Evolutionary conservation across 2,329 filamentous ascomycete genomes (phyloP).

Genomic region (Drechslerella stenobrocha): DNA sequence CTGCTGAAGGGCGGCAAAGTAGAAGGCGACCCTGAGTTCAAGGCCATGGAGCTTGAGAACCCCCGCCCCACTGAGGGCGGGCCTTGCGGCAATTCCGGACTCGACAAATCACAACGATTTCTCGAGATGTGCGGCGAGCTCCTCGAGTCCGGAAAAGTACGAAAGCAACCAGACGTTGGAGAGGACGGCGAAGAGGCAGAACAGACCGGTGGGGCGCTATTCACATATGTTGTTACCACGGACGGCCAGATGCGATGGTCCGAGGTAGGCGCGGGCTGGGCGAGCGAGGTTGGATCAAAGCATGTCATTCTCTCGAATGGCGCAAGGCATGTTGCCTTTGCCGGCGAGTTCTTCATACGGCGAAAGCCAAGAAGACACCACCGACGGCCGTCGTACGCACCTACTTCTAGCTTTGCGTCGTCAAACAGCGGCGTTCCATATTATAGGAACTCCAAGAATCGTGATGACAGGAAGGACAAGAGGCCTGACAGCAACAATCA

Average conservation of each 20-base stretch:
- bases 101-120: conserved; percentile 38
- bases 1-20: conserved; percentile 35
- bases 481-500: conserved; percentile 1
- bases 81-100: conserved; percentile 29
- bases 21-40: conserved; percentile 36
- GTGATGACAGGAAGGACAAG: conserved; percentile 24
- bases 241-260: conserved; percentile 47
- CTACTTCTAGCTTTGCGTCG: background rate
- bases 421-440: conserved; percentile 22
- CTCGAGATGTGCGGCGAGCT: conserved; percentile 47
- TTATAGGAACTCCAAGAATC: conserved; percentile 35
- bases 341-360: conserved; percentile 45
- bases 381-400: conserved; percentile 31
- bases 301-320: conserved; percentile 44
- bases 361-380: conserved; percentile 30
- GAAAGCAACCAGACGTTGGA: conserved; percentile 25
- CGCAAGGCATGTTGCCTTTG: conserved; percentile 41
- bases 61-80: conserved; percentile 32
- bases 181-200: conserved; percentile 40
- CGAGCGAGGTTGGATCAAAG: conserved; percentile 40
- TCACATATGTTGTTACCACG: conserved; percentile 42
- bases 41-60: conserved; percentile 45
- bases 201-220: conserved; percentile 34
- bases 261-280: conserved; percentile 39
- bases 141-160: conserved; percentile 32